Evolutionary conservation across 2,329 filamentous ascomycete genomes (phyloP).

Genomic region (Chrysoporthe cubensis): DNA sequence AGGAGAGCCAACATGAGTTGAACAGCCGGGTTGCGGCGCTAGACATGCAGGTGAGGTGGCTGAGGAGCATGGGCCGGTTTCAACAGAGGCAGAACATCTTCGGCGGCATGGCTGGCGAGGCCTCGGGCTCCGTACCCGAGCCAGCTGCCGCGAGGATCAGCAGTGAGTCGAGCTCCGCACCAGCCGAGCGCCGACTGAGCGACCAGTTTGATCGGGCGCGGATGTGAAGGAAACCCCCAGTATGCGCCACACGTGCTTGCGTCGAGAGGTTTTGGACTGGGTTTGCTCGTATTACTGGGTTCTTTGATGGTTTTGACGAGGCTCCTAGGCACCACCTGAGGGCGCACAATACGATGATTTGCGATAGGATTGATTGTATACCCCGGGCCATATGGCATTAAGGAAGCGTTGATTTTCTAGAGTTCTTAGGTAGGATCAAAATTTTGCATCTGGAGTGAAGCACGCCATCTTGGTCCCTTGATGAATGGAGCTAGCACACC

Average conservation of each 20-base stretch:
- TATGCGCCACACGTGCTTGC: background rate
- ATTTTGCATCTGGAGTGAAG: no score
- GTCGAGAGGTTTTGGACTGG: background rate
- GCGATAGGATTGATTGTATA: background rate
- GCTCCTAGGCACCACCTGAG: background rate
- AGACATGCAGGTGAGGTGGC: conserved; percentile 63
- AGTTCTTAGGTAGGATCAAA: no score
- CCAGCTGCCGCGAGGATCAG: background rate
- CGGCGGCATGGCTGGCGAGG: conserved; percentile 72
- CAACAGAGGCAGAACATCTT: conserved; percentile 64
- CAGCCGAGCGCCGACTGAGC: background rate
- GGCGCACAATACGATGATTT: background rate
- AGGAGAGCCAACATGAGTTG: conserved; percentile 65
- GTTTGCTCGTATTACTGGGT: background rate
- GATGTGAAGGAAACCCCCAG: background rate
- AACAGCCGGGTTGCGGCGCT: conserved; percentile 61
- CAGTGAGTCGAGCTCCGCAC: background rate
- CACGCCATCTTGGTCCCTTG: background rate
- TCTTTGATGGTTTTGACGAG: background rate
- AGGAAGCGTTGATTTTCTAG: no score
- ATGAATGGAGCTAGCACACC: background rate
- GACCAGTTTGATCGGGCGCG: conserved; percentile 9
- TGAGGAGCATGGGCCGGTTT: conserved; percentile 49
- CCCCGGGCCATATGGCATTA: conserved; percentile 2
- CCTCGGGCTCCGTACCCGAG: background rate